A percentile compares a stretch with the other conserved stretches of the same genome.
Evolutionary conservation across 768 basidiomycete species (phyloP).

Genomic region (Termitomyces heimii): DNA sequence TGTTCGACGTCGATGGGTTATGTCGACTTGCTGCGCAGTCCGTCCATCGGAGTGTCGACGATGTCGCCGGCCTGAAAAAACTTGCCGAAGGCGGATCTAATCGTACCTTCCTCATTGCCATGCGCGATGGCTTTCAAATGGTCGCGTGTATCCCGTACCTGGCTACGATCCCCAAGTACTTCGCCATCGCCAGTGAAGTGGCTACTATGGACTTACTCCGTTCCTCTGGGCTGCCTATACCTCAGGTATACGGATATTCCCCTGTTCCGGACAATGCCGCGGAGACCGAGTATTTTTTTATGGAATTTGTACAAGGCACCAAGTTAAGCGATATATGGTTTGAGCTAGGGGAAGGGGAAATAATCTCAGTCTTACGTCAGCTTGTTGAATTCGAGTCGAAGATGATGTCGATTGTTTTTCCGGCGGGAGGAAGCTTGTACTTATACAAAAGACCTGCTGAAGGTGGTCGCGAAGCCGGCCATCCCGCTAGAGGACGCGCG

Average conservation of each 20-base stretch:
- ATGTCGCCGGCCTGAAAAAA: no score
- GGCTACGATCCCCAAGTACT: slow-evolving; percentile 27
- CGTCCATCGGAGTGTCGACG: slow-evolving; percentile 26
- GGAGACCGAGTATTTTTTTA: neutral
- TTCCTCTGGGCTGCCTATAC: neutral
- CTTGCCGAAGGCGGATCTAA: no score
- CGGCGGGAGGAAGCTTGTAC: neutral
- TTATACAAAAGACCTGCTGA: neutral
- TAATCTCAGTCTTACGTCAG: no score
- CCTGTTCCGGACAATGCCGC: neutral
- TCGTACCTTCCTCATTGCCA: no score
- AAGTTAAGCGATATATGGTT: no score
- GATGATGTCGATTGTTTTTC: neutral
- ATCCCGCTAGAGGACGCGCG: neutral
- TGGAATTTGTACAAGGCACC: neutral
- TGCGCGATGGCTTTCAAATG: no score
- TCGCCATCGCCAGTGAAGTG: slow-evolving; percentile 37
- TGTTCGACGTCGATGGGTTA: slow-evolving; percentile 18
- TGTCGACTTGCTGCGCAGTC: slow-evolving; percentile 14
- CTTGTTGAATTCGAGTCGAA: neutral
- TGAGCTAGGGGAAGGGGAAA: no score
- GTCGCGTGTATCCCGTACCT: slow-evolving; percentile 39
- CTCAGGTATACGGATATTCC: neutral
- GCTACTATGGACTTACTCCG: no score
- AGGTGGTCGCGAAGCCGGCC: no score